These are phyloP conservation scores for Agrocybe chaxingu DNA, from an alignment of 768 basidiomycete species.

Conservation along the genomic window DNA sequence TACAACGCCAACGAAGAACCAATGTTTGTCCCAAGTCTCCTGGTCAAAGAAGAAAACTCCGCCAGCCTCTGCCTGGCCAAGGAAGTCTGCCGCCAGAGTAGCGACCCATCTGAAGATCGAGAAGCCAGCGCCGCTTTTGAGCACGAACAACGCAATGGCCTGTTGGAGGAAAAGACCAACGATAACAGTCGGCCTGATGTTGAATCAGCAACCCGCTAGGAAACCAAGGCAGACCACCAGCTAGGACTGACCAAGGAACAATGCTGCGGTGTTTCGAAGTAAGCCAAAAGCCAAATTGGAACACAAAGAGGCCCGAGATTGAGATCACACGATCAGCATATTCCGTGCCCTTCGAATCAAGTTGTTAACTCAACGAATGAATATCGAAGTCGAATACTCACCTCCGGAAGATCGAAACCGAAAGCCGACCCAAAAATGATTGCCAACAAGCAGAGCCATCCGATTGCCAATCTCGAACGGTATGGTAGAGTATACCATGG, in stretches of 20 bases:
- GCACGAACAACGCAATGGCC: constrained; percentile 82
- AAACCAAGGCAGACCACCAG: not conserved
- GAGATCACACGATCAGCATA: constrained; percentile 82
- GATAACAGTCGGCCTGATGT: constrained; percentile 74
- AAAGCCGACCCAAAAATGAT: constrained; percentile 85
- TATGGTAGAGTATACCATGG: constrained; percentile 62
- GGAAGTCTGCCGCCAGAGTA: constrained; percentile 74
- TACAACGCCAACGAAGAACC: constrained; percentile 84
- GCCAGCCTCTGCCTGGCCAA: constrained; percentile 63
- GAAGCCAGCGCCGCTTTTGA: constrained; percentile 82
- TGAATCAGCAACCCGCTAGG: not conserved
- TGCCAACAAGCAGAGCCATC: constrained; percentile 73
- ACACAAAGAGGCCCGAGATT: constrained; percentile 74
- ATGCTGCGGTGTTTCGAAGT: constrained; percentile 59
- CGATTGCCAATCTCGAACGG: constrained; percentile 51
- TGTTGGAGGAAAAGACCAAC: constrained; percentile 86
- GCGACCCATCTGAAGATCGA: constrained; percentile 84
- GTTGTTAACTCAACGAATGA: constrained; percentile 7
- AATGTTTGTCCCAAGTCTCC: constrained; percentile 61
- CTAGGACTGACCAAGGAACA: constrained; percentile 64
- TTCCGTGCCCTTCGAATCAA: constrained; percentile 36
- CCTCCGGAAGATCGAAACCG: constrained; percentile 62
- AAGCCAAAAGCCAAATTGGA: constrained; percentile 73
- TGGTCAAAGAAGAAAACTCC: constrained; percentile 82
- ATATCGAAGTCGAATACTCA: constrained; percentile 31